A percentile compares a stretch with the other conserved stretches of the same genome.
phyloP scores from a whole-genome alignment of 2,329 filamentous ascomycete genomes.

The Cercospora sp. region DNA sequence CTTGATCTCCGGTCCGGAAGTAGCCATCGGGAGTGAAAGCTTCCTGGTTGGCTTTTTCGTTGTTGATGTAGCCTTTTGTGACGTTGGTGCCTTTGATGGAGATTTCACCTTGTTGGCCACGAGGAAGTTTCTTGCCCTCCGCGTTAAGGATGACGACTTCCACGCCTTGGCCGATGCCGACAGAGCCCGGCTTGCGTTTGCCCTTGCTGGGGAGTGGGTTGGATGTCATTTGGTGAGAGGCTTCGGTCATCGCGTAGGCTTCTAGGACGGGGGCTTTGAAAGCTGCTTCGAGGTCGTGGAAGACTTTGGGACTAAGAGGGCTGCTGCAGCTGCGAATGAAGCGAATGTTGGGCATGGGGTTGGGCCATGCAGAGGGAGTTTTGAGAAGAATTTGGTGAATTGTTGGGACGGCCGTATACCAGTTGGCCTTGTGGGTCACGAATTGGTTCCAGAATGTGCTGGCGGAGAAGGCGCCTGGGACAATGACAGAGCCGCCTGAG shows the following conservation, averaged over 20 bases:
- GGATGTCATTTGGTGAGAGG: slow-evolving; percentile 81
- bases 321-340: slow-evolving; percentile 89
- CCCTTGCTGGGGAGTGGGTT: slow-evolving; percentile 59
- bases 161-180: slow-evolving; percentile 80
- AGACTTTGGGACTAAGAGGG: slow-evolving; percentile 77
- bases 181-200: slow-evolving; percentile 76
- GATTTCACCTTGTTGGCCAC: slow-evolving; percentile 75
- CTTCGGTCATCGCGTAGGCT: slow-evolving; percentile 92
- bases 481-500: slow-evolving; percentile 75
- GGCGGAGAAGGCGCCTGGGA: slow-evolving; percentile 78
- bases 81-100: slow-evolving; percentile 81
- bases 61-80: slow-evolving; percentile 83
- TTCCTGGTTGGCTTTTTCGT: slow-evolving; percentile 70
- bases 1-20: slow-evolving; percentile 87
- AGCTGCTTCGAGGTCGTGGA: slow-evolving; percentile 73
- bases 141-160: slow-evolving; percentile 76
- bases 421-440: slow-evolving; percentile 71
- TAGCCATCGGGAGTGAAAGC: slow-evolving; percentile 75
- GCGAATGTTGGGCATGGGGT: slow-evolving; percentile 69
- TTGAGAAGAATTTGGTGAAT: slow-evolving; percentile 88
- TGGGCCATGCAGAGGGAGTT: slow-evolving; percentile 60
- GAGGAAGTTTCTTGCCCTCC: slow-evolving; percentile 65
- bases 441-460: slow-evolving; percentile 82
- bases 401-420: slow-evolving; percentile 91
- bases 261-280: slow-evolving; percentile 81